Evolutionary conservation across 2,329 filamentous ascomycete species (phyloP), one percentile per base, ranked within the genome.

Genomic region (Pyrenochaeta sp.): DNA sequence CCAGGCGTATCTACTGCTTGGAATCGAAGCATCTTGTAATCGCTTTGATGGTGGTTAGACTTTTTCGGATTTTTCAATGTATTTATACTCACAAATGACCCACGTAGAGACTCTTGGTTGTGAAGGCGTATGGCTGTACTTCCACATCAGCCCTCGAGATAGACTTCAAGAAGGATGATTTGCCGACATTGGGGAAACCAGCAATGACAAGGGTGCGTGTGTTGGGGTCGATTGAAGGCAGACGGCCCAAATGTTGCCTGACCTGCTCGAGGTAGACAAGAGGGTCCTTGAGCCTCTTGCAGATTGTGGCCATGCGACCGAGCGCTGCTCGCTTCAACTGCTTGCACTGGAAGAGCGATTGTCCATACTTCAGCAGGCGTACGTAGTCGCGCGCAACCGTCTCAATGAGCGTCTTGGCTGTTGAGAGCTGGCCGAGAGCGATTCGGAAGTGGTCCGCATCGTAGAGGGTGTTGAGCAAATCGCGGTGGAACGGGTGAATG

Each of bases 1-100:
- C 94, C 94, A n/a, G 93, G 93, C 8, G 94, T 99, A 75, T 99
- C 94, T 61, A 99, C 96, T 19, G 91, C 92, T 77, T 92, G 88
- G 76, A 91, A 91, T 51, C 89, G 82, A 27, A 58, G 91, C 76
- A 93, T 94, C 76, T 96, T 96, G 81, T 96, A 96, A 77, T 97
- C 94, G 70, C 51, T 54, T 22, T 19, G 8, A 6, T 21, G 2
- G 6, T 8, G 27, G 29, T 51, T 41, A 51, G 37, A 4, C 7
- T 5, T 20, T 5, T 22, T 19, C 26, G n/a, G 81, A 37, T 20
- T 73, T 90, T 92, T 74, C 95, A 95, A 80, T 95, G 96, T 13
- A 13, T 6, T 11, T 14, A 9, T 26, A 54, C 51, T 51, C 26
- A 54, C 51, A 97, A 96, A 76, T 99, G 94, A 47, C 94, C 94